A percentile compares a stretch with the other conserved stretches of the same genome.
Conservation (phyloP, 768 basidiomycete species). For the Calvatia gigantea region DNA sequence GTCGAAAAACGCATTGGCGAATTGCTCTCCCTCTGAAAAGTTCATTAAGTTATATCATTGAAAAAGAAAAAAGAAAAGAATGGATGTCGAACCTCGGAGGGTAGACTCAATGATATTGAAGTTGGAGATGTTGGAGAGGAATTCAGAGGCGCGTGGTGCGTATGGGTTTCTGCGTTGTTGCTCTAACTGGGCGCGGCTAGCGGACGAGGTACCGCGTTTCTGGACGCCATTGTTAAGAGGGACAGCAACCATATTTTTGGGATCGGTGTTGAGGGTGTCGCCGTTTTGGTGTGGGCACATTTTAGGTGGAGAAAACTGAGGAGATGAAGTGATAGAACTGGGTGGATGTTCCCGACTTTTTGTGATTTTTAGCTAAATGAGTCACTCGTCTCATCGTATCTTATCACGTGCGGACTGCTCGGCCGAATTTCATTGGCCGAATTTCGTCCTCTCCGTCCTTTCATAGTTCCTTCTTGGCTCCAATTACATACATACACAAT, state of each 20-base stretch:
- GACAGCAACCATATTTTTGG: conserved; percentile 70
- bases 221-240: conserved; percentile 44
- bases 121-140: conserved; percentile 88
- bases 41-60: background rate
- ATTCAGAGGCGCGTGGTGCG: conserved; percentile 88
- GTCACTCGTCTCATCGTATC: conserved; percentile 6
- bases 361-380: background rate
- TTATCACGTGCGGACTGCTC: conserved; percentile 7
- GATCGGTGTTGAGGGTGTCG: conserved; percentile 40
- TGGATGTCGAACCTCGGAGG: conserved; percentile 73
- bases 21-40: conserved; percentile 90
- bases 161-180: conserved; percentile 68
- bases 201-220: conserved; percentile 40
- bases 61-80: background rate
- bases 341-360: background rate
- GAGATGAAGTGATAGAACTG: conserved; percentile 9
- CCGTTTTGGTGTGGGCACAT: conserved; percentile 67
- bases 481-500: too few relatives aligned
- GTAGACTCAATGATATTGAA: conserved; percentile 98
- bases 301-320: conserved; percentile 17
- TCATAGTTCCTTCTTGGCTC: background rate
- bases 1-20: conserved; percentile 99
- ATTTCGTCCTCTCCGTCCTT: background rate
- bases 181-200: conserved; percentile 30
- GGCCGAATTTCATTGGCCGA: conserved; percentile 10